Percentiles rank a stretch among this genome's conserved stretches.
These are phyloP conservation scores for Peronosclerospora sorghi DNA, from an alignment of 352 stramenopile species.

Conservation along the genomic window DNA sequence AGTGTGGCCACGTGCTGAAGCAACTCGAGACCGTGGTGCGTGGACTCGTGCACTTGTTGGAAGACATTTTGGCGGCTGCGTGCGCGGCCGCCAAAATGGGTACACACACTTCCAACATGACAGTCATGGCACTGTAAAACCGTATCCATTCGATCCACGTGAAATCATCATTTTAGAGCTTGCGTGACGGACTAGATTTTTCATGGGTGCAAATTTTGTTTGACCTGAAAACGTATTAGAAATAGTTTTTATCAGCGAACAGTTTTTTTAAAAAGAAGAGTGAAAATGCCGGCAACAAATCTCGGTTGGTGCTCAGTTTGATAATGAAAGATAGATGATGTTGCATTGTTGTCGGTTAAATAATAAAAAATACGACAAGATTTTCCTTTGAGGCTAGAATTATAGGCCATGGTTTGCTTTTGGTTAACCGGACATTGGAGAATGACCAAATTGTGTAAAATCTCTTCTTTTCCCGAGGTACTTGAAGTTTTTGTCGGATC, in stretches of 20 bases:
- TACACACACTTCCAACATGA: too few species aligned
- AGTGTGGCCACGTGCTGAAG: constrained; percentile 46
- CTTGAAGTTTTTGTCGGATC: too few species aligned
- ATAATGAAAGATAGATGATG: not conserved
- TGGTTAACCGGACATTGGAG: not conserved
- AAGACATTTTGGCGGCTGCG: constrained; percentile 45
- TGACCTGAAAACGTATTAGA: not conserved
- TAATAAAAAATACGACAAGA: constrained; percentile 2
- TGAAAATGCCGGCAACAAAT: constrained; percentile 3
- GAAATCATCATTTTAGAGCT: too few species aligned
- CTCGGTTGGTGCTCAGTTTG: not conserved
- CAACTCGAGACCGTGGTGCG: constrained; percentile 71
- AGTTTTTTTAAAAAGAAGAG: constrained; percentile 7
- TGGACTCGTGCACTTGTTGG: constrained; percentile 58
- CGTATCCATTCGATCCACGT: too few species aligned
- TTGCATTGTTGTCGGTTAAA: too few species aligned
- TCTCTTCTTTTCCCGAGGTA: too few species aligned
- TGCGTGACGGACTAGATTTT: too few species aligned
- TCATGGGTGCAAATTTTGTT: too few species aligned
- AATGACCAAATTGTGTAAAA: constrained; percentile 1
- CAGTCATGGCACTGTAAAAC: too few species aligned
- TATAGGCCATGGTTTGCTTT: constrained; percentile 1
- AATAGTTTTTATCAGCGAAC: not conserved
- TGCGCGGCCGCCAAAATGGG: too few species aligned
- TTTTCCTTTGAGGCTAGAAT: not conserved